phyloP scores from a whole-genome alignment of 2,329 filamentous ascomycete genomes.

The Xylariaceae sp. region DNA sequence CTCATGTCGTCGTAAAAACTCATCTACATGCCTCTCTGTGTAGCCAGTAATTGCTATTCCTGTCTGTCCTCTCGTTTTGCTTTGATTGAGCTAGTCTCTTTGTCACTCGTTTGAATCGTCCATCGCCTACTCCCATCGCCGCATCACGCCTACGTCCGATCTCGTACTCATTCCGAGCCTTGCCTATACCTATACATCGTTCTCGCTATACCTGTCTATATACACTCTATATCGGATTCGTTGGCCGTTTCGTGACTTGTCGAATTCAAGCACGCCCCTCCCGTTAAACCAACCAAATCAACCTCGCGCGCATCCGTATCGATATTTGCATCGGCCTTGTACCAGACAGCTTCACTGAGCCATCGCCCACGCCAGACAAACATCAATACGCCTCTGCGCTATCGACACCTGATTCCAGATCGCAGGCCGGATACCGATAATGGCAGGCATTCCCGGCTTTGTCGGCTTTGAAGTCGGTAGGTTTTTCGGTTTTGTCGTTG shows the following conservation, averaged over 20 bases:
- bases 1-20: constrained; percentile 26
- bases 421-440: constrained; percentile 9
- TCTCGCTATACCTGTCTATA: constrained; percentile 1
- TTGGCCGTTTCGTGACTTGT: constrained; percentile 1
- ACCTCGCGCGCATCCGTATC: constrained; percentile 17
- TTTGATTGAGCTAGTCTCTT: constrained; percentile 43
- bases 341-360: constrained; percentile 6
- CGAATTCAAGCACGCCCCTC: not conserved
- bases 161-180: too few relatives aligned
- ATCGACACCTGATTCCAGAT: not conserved
- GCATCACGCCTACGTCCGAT: constrained; percentile 4
- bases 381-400: not conserved
- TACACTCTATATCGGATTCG: constrained; percentile 10
- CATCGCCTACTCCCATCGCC: not conserved
- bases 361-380: constrained; percentile 16
- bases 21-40: too few relatives aligned
- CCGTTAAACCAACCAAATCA: constrained; percentile 19
- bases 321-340: constrained; percentile 15
- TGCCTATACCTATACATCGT: constrained; percentile 2
- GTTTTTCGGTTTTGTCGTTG: constrained; percentile 12
- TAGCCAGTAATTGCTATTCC: constrained; percentile 23
- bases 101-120: constrained; percentile 38
- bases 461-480: constrained; percentile 27
- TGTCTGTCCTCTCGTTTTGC: constrained; percentile 14
- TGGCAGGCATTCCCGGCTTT: constrained; percentile 27